Conservation (phyloP, 2,329 filamentous ascomycete species). For the Aspergillus pseudonomiae region DNA sequence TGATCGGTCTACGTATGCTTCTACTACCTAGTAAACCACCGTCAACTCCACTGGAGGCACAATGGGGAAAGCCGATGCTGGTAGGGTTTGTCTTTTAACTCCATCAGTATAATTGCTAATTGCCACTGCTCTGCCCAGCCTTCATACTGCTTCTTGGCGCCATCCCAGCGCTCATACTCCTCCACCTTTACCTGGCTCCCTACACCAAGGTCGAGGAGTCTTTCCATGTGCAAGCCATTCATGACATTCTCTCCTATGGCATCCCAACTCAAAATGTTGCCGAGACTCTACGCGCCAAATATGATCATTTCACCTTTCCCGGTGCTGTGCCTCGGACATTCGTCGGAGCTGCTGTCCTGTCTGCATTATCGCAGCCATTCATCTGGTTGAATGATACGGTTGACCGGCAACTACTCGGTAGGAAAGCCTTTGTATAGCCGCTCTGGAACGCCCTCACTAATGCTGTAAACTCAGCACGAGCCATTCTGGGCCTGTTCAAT, state of each 20-base stretch:
- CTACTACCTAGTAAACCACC: not conserved
- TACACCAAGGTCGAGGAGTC: constrained; percentile 99
- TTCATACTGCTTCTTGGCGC: constrained; percentile 46
- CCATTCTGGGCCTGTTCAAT: constrained; percentile 77
- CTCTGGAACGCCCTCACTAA: not conserved
- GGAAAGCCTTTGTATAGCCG: constrained; percentile 10
- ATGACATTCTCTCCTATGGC: constrained; percentile 84
- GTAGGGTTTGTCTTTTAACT: constrained; percentile 7
- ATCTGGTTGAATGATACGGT: constrained; percentile 61
- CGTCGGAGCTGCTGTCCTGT: constrained; percentile 75
- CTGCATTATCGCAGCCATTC: constrained; percentile 71
- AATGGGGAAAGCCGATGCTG: constrained; percentile 31
- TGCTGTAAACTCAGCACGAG: constrained; percentile 60
- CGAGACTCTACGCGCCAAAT: constrained; percentile 62
- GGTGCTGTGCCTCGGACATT: constrained; percentile 92
- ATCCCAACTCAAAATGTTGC: constrained; percentile 63
- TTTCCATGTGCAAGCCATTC: constrained; percentile 92
- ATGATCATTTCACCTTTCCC: constrained; percentile 89
- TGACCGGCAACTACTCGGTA: constrained; percentile 61
- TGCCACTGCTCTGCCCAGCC: constrained; percentile 7
- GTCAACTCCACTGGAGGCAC: not conserved
- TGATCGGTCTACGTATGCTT: not conserved
- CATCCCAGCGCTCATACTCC: constrained; percentile 64
- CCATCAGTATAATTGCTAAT: not conserved
- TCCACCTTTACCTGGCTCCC: constrained; percentile 75